phyloP scores from a whole-genome alignment of 176 grass and related monocot species.

The Triticum aestivum region DNA sequence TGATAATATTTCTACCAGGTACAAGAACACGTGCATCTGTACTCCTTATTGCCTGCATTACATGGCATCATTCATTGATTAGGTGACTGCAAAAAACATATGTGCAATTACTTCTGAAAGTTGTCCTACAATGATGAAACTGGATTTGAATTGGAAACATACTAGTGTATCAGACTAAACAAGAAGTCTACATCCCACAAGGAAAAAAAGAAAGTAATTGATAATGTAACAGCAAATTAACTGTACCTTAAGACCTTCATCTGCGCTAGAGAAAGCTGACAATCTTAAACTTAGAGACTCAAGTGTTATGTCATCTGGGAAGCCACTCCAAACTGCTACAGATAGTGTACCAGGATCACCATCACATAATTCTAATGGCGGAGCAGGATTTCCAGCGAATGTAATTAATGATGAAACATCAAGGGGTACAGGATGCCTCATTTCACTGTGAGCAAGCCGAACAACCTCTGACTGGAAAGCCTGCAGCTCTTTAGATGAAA shows the following conservation, averaged over 20 bases:
- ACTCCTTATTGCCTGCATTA: conserved; percentile 84
- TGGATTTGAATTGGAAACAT: conserved; percentile 26
- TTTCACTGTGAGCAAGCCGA: conserved; percentile 90
- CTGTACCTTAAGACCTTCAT: conserved; percentile 97
- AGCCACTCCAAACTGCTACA: conserved; percentile 86
- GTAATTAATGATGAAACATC: conserved; percentile 95
- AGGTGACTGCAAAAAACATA: conserved; percentile 29
- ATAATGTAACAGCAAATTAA: conserved; percentile 5
- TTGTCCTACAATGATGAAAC: conserved; percentile 6
- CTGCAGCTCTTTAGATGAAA: conserved; percentile 82
- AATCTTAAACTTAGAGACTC: conserved; percentile 87
- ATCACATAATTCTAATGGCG: conserved; percentile 88
- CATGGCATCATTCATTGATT: conserved; percentile 30
- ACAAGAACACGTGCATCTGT: conserved; percentile 60
- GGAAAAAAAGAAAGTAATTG: neutral
- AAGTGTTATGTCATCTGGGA: conserved; percentile 89
- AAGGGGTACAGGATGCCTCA: conserved; percentile 88
- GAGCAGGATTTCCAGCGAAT: conserved; percentile 84
- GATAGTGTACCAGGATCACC: conserved; percentile 86
- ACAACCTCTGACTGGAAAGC: conserved; percentile 95
- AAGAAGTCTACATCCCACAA: neutral
- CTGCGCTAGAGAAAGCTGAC: conserved; percentile 58
- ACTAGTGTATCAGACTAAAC: neutral
- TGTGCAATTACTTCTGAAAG: conserved; percentile 19
- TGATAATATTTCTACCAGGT: conserved; percentile 84